Evolutionary conservation across 345 rosid genomes (phyloP), one percentile per base, ranked within the genome.

Genomic region (Noccaea bulbosa): DNA sequence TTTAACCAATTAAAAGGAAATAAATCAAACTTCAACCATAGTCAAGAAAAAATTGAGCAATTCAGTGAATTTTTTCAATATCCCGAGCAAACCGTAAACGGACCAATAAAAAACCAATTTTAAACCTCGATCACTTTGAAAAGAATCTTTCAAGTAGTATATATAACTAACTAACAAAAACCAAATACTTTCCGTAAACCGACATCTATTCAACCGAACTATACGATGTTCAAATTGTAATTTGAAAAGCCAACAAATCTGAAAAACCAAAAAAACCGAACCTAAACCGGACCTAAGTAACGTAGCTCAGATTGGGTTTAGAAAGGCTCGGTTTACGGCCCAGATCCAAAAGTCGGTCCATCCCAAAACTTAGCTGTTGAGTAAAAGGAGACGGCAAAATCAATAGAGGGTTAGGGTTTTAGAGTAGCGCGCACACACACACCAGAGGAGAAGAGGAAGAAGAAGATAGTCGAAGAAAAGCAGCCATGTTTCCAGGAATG

Each of bases 401-500:
- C 47, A 14, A 30, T 46, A 6, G 22, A 67, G 41, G 17, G 41
- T 74, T 74, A 74, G 73, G 78, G 78, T 59, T 74, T 74, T 49
- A 51, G 62, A 37, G 15, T 7, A n/a, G 34, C 11, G 41, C 51
- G 0, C 65, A 73, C 12, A 59, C 2, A 14, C 33, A 71, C 30
- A 63, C 32, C 38, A 45, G 70, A 49, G 38, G 16, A 38, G 22
- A 48, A 12, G 67, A 53, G 5, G 67, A 41, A 47, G 54, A 45
- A 41, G 56, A 32, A 20, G 9, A 24, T 24, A 24, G 27, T 1
- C 1, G 27, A 24, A 24, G 27, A 2, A 24, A 7, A 68, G 75
- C 27, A 51, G 59, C 17, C 50, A 67, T 92, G 98, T 92, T 92
- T 83, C 90, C 91, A 6, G 91, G 89, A 17, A 86, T 88, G 93